Evolutionary conservation across 306 rosid genomes (phyloP), one percentile per base, ranked within the genome.

Genomic region (Herpetospermum pedunculosum): DNA sequence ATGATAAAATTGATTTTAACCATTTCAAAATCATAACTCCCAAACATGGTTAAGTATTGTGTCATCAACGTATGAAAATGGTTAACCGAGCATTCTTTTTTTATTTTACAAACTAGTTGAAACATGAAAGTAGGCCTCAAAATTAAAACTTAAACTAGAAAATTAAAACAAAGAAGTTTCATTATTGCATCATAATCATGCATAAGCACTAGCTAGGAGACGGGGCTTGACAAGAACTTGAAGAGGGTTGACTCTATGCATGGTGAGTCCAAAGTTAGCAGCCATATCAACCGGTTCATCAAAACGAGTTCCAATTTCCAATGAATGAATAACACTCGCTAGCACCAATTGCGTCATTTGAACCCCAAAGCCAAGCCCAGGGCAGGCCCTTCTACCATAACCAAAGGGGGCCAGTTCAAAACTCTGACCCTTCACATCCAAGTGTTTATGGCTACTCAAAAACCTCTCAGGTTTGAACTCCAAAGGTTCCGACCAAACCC

Each of bases 381-480:
- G 90, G 29, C 92, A 87, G 0, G 65, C 8, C 74, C 96, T 85
- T 80, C 96, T 79, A 8, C 96, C 96, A 8, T 78, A 34, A 0
- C 90, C 90, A 65, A 90, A 85, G 0, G 92, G 96, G 16, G 84
- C 71, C 0, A 85, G 72, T 77, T 83, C 87, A 32, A 77, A 86
- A 59, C 80, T 75, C 9, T 77, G 73, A 18, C 92, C 92, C 50
- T 55, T 83, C 0, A 84, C 83, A 67, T 90, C 88, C 12, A 84
- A 46, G 16, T 49, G 74, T 34, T 80, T 87, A 21, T 90, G 86
- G 6, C 76, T 80, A 8, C 70, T 81, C 3, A 90, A 35, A 55
- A 87, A 87, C 38, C 91, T 84, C 77, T 86, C 88, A 0, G 92
- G 96, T 65, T 60, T 77, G 78, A 85, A 89, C 60, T 86, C 84